Evolutionary conservation across 352 stramenopile species (phyloP), one percentile per base, ranked within the genome.

Genomic region (Phytophthora constricta): DNA sequence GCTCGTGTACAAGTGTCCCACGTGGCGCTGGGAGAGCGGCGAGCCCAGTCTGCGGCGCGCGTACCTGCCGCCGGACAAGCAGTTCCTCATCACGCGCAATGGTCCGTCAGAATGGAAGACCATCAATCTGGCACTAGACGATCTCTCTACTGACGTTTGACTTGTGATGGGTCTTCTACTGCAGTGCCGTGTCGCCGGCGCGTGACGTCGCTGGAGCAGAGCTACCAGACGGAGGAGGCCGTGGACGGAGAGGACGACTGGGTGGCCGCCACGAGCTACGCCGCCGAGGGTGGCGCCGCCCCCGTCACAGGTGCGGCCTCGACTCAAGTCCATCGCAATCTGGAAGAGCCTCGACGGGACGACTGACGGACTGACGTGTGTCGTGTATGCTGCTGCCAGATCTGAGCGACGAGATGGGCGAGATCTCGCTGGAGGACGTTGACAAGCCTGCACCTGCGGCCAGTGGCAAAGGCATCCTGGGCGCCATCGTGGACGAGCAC

Each of bases 1-100:
- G 81, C 81, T 99, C 1, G 95, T 99, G 41, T 98, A 97, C 84
- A 98, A 97, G 66, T 99, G 96, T 65, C 97, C 97, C 10, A 98
- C 96, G 41, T 99, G 97, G 97, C 80, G 80, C 46, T 99, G 97
- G 87, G 86, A 93, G 47, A 89, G 79, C 58, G 89, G 87, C 26
- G 85, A 97, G 16, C 64, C 80, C 20, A 77, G 59, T 51, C 65
- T 77, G 20, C 69, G 75, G 25, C 84, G 88, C 43, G 16, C 86
- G 33, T 96, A 93, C 58, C 60, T 97, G 8, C 90, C 90, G 2
- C 70, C 62, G 5, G 81, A 95, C 70, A 97, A 97, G 74, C 90
- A 97, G 74, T 97, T 88, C 63, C 81, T 97, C 33, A 72, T 97
- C 51, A 96, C 89, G 43, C 77, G 81, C 37, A 93, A 92, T 53